Percentiles rank a stretch among this genome's conserved stretches.
These are phyloP conservation scores for Alternaria sp. DNA, from an alignment of 2,329 filamentous ascomycete species.

Conservation along the genomic window DNA sequence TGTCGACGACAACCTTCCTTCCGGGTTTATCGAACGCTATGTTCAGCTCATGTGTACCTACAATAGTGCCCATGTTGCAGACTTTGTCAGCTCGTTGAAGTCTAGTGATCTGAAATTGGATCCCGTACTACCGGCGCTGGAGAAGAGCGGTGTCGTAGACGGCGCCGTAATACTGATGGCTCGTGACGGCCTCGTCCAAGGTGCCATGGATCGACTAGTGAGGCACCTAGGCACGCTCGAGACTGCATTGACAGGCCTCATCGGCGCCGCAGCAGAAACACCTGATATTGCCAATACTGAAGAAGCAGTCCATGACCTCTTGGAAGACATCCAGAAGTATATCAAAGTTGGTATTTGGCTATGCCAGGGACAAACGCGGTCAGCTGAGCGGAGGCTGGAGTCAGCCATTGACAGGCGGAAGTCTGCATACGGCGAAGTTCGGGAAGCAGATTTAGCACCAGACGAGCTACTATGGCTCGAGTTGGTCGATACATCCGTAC, in stretches of 20 bases:
- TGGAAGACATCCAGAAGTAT: conserved; percentile 86
- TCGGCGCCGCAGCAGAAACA: conserved; percentile 68
- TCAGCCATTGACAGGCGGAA: conserved; percentile 52
- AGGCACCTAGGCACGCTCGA: conserved; percentile 82
- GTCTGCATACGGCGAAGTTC: conserved; percentile 53
- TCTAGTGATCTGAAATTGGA: conserved; percentile 82
- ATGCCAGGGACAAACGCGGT: conserved; percentile 84
- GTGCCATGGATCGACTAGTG: conserved; percentile 87
- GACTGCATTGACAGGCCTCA: conserved; percentile 76
- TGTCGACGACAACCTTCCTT: conserved; percentile 47
- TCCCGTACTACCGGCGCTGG: conserved; percentile 83
- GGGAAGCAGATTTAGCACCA: conserved; percentile 66
- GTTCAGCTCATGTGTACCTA: conserved; percentile 91
- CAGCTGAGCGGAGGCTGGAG: conserved; percentile 49
- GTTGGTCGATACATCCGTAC: conserved; percentile 69
- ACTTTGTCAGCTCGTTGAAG: conserved; percentile 81
- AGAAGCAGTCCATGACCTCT: conserved; percentile 75
- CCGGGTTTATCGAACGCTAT: conserved; percentile 80
- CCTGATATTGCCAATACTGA: conserved; percentile 67
- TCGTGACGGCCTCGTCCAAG: conserved; percentile 81
- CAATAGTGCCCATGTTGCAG: conserved; percentile 81
- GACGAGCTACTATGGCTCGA: conserved; percentile 74
- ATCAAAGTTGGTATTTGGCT: conserved; percentile 94
- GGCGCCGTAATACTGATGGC: conserved; percentile 92
- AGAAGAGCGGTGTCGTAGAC: conserved; percentile 88